Evolutionary conservation across 1,284 basidiomycete genomes (phyloP).

Genomic region (Inonotus hispidus): DNA sequence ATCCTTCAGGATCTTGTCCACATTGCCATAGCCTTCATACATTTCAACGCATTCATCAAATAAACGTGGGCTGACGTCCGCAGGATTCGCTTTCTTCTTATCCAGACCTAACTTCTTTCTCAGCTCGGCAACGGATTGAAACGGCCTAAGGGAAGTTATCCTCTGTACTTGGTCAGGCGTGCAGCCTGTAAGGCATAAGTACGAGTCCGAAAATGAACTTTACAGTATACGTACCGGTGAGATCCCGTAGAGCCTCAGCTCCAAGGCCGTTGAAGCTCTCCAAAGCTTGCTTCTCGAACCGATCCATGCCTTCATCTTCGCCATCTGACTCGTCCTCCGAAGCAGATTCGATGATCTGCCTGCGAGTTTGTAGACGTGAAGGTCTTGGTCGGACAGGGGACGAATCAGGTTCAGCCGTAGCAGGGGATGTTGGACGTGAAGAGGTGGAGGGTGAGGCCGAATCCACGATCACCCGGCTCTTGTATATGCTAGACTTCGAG

Average conservation of each 20-base stretch:
- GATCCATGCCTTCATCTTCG: constrained; percentile 24
- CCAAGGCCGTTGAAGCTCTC: constrained; percentile 84
- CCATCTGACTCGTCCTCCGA: constrained; percentile 29
- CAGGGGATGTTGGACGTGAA: constrained; percentile 17
- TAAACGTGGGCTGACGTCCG: constrained; percentile 82
- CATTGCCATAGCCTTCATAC: constrained; percentile 85
- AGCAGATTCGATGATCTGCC: constrained; percentile 62
- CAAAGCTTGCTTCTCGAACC: constrained; percentile 44
- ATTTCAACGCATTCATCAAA: constrained; percentile 89
- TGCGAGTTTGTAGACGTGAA: constrained; percentile 47
- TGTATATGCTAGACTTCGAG: constrained; percentile 73
- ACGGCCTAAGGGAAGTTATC: constrained; percentile 82
- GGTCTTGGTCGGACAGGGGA: constrained; percentile 39
- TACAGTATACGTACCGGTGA: constrained; percentile 64
- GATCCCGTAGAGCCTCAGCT: constrained; percentile 74
- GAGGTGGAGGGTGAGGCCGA: constrained; percentile 26
- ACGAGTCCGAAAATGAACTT: constrained; percentile 18
- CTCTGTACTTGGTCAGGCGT: constrained; percentile 74
- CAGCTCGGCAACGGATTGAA: constrained; percentile 72
- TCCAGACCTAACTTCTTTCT: constrained; percentile 75
- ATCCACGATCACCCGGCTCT: constrained; percentile 51
- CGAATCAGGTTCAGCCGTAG: constrained; percentile 24
- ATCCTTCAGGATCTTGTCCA: constrained; percentile 84
- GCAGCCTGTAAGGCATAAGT: constrained; percentile 56
- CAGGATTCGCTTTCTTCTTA: constrained; percentile 73